These are phyloP conservation scores for Globisporangium nodosum DNA, from an alignment of 352 stramenopile genomes.

Conservation along the genomic window DNA sequence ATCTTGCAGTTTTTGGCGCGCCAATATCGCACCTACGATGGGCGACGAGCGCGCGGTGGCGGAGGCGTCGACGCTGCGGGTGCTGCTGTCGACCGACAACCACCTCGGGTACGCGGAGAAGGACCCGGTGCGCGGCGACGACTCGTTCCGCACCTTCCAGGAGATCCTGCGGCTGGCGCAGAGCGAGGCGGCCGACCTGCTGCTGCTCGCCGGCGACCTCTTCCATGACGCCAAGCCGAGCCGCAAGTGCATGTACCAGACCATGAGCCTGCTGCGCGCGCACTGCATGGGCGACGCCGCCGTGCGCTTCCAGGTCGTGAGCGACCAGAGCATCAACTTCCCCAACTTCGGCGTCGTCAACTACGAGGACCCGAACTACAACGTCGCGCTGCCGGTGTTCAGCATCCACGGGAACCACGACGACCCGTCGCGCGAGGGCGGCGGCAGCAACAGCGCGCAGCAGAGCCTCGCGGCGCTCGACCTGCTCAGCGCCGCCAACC, in stretches of 20 bases:
- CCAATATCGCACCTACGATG: conserved; percentile 1
- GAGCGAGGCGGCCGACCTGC: conserved; percentile 80
- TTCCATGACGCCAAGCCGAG: conserved; percentile 99
- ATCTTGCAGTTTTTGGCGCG: neutral
- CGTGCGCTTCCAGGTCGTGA: conserved; percentile 87
- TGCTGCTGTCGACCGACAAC: conserved; percentile 98
- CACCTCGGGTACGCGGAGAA: conserved; percentile 97
- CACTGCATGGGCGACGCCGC: conserved; percentile 92
- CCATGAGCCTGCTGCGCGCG: conserved; percentile 94
- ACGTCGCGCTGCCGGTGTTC: conserved; percentile 96
- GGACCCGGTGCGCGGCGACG: conserved; percentile 92
- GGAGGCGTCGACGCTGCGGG: conserved; percentile 50
- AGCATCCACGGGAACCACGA: conserved; percentile 99
- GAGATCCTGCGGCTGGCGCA: conserved; percentile 80
- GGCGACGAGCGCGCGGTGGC: conserved; percentile 10
- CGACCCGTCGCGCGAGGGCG: conserved; percentile 93
- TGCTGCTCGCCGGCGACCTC: conserved; percentile 96
- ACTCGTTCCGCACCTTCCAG: conserved; percentile 89
- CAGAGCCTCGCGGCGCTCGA: conserved; percentile 94
- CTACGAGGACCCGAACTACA: conserved; percentile 95
- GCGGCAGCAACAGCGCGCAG: conserved; percentile 24
- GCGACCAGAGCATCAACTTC: conserved; percentile 89
- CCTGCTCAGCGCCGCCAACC: conserved; percentile 91
- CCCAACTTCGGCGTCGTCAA: conserved; percentile 91
- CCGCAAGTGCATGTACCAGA: conserved; percentile 93